Percentiles rank a stretch among this genome's conserved stretches.
These are phyloP conservation scores for Amanita subjunquillea DNA, from an alignment of 768 basidiomycete species.

Conservation along the genomic window DNA sequence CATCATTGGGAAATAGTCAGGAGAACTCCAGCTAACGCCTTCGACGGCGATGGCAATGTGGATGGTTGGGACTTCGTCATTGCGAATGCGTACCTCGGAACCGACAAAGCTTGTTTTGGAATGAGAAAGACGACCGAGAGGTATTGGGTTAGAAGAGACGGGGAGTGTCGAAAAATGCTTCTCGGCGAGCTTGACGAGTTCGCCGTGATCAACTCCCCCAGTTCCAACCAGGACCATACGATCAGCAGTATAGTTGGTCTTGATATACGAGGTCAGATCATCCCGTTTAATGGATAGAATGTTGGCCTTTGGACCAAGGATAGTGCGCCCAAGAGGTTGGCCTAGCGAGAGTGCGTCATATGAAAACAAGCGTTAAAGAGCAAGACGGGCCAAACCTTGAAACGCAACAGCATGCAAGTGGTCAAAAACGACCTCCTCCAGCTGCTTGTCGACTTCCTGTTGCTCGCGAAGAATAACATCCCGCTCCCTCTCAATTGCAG, in stretches of 20 bases:
- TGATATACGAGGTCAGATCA: constrained; percentile 85
- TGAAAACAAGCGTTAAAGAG: background rate
- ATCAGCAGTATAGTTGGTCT: constrained; percentile 97
- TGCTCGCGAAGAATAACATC: constrained; percentile 96
- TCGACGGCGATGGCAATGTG: constrained; percentile 97
- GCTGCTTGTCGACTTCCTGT: constrained; percentile 98
- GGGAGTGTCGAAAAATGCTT: constrained; percentile 88
- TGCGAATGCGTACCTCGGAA: constrained; percentile 90
- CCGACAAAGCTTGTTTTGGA: constrained; percentile 80
- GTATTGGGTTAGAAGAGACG: constrained; percentile 78
- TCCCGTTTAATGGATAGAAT: constrained; percentile 91
- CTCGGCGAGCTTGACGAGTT: constrained; percentile 91
- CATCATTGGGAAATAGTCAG: constrained; percentile 99
- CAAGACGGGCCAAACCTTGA: constrained; percentile 54
- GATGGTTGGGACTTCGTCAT: constrained; percentile 82
- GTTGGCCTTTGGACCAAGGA: constrained; percentile 93
- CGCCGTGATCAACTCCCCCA: constrained; percentile 86
- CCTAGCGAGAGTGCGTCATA: constrained; percentile 31
- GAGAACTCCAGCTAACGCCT: constrained; percentile 95
- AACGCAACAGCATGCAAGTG: constrained; percentile 96
- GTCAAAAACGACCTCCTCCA: constrained; percentile 98
- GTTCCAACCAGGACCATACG: constrained; percentile 98
- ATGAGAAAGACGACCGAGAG: constrained; percentile 73
- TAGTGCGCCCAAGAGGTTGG: constrained; percentile 93
- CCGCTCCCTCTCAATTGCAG: constrained; percentile 89